Evolutionary conservation across 2,329 filamentous ascomycete species (phyloP).

Genomic region (Phialocephala sp.): DNA sequence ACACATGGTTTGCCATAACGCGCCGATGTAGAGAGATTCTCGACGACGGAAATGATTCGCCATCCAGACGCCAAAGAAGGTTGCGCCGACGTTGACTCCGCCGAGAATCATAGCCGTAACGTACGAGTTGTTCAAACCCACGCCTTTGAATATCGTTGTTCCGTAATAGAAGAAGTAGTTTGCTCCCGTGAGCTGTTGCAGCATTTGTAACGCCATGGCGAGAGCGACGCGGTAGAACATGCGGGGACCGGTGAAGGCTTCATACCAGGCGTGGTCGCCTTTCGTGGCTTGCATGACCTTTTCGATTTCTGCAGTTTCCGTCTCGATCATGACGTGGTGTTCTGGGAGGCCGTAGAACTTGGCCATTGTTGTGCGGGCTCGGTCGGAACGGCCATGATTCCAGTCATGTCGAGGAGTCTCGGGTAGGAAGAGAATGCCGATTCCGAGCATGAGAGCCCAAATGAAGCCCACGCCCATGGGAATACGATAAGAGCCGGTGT

Average conservation of each 20-base stretch:
- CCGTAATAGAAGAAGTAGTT: constrained; percentile 71
- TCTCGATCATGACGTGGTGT: constrained; percentile 53
- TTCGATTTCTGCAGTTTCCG: constrained; percentile 59
- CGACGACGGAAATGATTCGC: constrained; percentile 74
- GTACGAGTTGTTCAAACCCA: constrained; percentile 70
- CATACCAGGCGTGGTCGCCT: constrained; percentile 63
- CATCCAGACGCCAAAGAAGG: constrained; percentile 62
- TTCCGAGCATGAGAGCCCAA: constrained; percentile 57
- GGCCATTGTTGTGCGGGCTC: constrained; percentile 56
- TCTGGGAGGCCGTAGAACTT: constrained; percentile 56
- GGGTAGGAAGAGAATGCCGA: constrained; percentile 59
- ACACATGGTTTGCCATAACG: constrained; percentile 72
- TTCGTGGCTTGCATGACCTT: constrained; percentile 49
- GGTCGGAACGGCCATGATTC: constrained; percentile 52
- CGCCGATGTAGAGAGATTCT: constrained; percentile 68
- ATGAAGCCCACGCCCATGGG: constrained; percentile 62
- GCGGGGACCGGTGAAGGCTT: constrained; percentile 65
- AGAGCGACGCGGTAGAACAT: constrained; percentile 68
- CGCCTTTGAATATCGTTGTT: constrained; percentile 69
- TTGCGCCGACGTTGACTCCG: constrained; percentile 69
- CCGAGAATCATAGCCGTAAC: constrained; percentile 71
- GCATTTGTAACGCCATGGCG: constrained; percentile 66
- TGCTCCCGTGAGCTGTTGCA: constrained; percentile 72
- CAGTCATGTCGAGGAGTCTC: constrained; percentile 64
- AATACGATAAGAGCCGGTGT: constrained; percentile 63